Evolutionary conservation across 306 rosid species (phyloP), one percentile per base, ranked within the genome.

Genomic region (Sicyos edulis): DNA sequence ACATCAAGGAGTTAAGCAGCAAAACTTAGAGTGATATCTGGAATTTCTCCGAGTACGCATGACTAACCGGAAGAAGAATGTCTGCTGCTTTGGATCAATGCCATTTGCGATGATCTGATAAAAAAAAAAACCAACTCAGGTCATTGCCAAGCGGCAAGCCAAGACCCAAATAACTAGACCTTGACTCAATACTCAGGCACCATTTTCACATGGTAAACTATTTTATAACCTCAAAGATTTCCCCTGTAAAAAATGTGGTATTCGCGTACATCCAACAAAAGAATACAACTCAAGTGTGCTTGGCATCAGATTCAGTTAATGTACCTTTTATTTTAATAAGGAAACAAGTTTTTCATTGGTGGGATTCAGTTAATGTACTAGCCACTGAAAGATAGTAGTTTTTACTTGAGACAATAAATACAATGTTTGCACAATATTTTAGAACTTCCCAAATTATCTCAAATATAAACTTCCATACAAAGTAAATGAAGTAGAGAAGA

Each of bases 51-150:
- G 22, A 58, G 76, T 55, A 12, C 11, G 10, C 40, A 62, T 56
- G 19, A 78, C 91, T 85, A 74, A 87, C 99, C 82, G 82, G 54
- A 77, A 80, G 66, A 59, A 24, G 76, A 91, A 87, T 56, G 83
- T 83, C 54, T 88, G 87, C 50, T 63, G 52, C 72, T 79, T 91
- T 12, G 96, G 97, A 83, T 89, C 91, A 62, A 86, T 64, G 40
- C 79, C 81, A 72, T 82, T 79, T 24, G 80, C 89, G 77, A 82
- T 40, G 70, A 82, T 70, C 96, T 91, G 57, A 68, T 24, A 49
- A 32, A 47, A 47, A 42, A 49, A 32, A 47, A 47, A 42, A 64
- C 21, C 53, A 40, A 42, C 53, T 64, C 29, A 19, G 40, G 29
- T 64, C 70, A 64, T 64, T 64, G 52, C 8, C 52, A 63, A 42